Evolutionary conservation across 768 basidiomycete species (phyloP), one percentile per base, ranked within the genome.

Genomic region (Daedaleopsis nitida): DNA sequence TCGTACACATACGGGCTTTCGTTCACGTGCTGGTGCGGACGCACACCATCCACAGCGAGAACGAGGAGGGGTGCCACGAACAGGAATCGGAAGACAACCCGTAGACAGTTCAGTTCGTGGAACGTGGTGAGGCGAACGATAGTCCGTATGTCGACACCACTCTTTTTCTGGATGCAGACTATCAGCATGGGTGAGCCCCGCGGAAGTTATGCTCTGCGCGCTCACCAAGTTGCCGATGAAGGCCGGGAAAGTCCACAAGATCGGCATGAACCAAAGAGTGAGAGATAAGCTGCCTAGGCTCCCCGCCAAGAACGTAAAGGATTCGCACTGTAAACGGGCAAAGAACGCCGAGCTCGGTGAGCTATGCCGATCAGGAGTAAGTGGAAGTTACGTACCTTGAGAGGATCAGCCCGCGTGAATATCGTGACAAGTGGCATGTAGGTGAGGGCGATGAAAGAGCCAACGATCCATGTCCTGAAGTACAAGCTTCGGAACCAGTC

Each of bases 401-500:
- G 68, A 5, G 83, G 81, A 65, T 92, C 80, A 0, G 69, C 47
- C 23, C 86, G 83, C 0, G 87, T 87, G 55, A 91, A 74, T 38
- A 85, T 80, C 7, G 90, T 85, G 11, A 92, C 79, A 39, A 88
- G 70, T 1, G 91, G 91, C 84, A 93, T 86, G 69, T 83, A 87
- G 14, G 82, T 60, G 5, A 91, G 58, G 0, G 88, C 87, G 12
- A 83, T 42, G 16, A 75, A 48, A 9, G 91, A 90, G 12, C 92
- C 91, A 24, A 81, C 63, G 16, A 81, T 73, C 92, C 92, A 94
- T 3, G 77, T 76, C 72, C 83, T 89, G 79, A 92, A 94, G 67
- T 92, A 91, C 19, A 76, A 62, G 67, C 84, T 91, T 17, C 77
- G 75, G 76, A 94, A 93, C 92, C 92, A 94, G 66, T 90, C 82